phyloP scores from a whole-genome alignment of 352 stramenopile genomes.

The Globisporangium uncinulatum region DNA sequence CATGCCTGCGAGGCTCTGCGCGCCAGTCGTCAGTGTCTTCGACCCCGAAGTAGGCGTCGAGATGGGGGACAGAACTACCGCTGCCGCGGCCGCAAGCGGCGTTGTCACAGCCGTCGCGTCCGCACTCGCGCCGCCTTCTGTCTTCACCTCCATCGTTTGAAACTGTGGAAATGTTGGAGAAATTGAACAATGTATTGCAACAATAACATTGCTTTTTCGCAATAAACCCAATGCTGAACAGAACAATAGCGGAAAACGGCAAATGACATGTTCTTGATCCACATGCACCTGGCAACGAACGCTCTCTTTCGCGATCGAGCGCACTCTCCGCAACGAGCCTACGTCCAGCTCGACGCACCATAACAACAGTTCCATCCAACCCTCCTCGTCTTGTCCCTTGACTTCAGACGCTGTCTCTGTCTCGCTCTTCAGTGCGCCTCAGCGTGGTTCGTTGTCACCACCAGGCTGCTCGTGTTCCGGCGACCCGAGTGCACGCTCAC shows the following conservation, averaged over 20 bases:
- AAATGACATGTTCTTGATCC: too few relatives aligned
- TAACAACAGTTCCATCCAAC: too few relatives aligned
- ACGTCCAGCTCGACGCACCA: too few relatives aligned
- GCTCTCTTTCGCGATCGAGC: too few relatives aligned
- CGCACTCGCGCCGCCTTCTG: constrained; percentile 6
- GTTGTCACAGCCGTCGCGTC: constrained; percentile 11
- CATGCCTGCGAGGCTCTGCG: constrained; percentile 55
- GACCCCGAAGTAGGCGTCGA: neutral
- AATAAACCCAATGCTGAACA: too few relatives aligned
- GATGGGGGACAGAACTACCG: neutral
- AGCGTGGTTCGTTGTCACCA: constrained; percentile 19
- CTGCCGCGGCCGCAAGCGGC: neutral
- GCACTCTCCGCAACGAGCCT: too few relatives aligned
- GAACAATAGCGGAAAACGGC: too few relatives aligned
- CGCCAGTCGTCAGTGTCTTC: constrained; percentile 12
- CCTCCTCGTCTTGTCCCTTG: neutral
- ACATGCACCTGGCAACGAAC: too few relatives aligned
- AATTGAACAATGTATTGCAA: neutral
- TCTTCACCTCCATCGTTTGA: constrained; percentile 13
- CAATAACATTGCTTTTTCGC: neutral
- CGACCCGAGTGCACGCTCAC: constrained; percentile 61
- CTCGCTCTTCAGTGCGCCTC: constrained; percentile 2
- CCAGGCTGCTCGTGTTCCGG: constrained; percentile 46
- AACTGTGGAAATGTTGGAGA: neutral
- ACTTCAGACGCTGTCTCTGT: neutral